A percentile compares a stretch with the other conserved stretches of the same genome.
phyloP scores from a whole-genome alignment of 306 rosid genomes.

The Fragaria nilgerrensis region DNA sequence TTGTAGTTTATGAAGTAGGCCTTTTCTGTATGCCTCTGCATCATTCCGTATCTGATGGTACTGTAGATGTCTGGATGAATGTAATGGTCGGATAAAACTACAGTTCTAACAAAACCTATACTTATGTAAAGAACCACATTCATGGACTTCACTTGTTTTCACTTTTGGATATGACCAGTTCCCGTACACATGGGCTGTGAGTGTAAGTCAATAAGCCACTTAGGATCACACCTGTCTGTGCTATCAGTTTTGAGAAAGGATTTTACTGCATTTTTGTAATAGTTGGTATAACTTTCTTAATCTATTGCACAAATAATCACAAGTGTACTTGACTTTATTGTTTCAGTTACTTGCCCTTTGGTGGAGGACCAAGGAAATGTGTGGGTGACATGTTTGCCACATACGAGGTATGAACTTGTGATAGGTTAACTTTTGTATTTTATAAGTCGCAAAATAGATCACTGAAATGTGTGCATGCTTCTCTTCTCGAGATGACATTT shows the following conservation, averaged over 20 bases:
- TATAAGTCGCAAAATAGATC: neutral
- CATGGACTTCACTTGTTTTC: neutral
- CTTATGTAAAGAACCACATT: neutral
- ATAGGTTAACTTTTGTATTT: neutral
- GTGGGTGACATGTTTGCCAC: constrained; percentile 92
- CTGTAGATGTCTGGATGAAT: neutral
- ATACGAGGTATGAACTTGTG: constrained; percentile 60
- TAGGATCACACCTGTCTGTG: neutral
- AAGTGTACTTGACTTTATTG: constrained; percentile 16
- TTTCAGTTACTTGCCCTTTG: constrained; percentile 88
- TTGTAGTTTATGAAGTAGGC: neutral
- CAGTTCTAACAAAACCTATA: neutral
- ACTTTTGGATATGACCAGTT: neutral
- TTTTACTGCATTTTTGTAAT: neutral
- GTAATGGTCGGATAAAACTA: neutral
- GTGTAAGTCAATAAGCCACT: neutral
- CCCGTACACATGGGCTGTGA: neutral
- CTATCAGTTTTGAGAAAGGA: neutral
- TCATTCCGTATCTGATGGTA: neutral
- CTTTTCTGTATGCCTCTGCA: neutral
- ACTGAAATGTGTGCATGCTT: constrained; percentile 1
- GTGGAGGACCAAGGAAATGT: constrained; percentile 95
- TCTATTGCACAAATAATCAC: neutral
- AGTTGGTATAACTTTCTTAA: neutral
- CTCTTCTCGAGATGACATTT: neutral